Percentiles rank a stretch among this genome's conserved stretches.
Evolutionary conservation across 116 monocot species (phyloP).

Genomic region (Thalassia testudinum): DNA sequence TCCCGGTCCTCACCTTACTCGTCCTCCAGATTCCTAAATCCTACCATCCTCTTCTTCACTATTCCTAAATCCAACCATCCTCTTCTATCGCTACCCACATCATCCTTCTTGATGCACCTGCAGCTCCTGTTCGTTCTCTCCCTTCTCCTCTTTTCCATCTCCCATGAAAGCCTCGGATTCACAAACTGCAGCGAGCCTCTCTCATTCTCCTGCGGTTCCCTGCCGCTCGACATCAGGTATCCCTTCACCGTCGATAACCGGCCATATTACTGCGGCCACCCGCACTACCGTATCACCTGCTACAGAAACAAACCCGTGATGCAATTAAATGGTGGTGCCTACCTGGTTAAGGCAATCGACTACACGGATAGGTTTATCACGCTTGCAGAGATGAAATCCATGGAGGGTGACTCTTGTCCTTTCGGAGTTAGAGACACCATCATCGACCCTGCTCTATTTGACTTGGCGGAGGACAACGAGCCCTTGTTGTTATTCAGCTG

Average conservation of each 20-base stretch:
- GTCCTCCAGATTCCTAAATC: no score
- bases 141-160: not conserved
- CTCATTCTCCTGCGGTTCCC: conserved; percentile 4
- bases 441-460: conserved; percentile 7
- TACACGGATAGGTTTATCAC: conserved; percentile 11
- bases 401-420: not conserved
- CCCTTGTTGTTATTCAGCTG: conserved; percentile 19
- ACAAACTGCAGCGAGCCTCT: not conserved
- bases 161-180: not conserved
- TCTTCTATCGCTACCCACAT: no score
- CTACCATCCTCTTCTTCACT: no score
- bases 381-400: conserved; percentile 3
- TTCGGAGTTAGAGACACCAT: conserved; percentile 13
- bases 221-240: conserved; percentile 2
- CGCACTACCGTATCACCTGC: conserved; percentile 7
- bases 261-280: conserved; percentile 12
- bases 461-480: not conserved
- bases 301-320: no score
- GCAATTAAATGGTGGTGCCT: not conserved
- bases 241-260: conserved; percentile 4
- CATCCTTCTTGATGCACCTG: not conserved
- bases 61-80: no score
- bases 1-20: no score
- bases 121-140: not conserved
- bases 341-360: conserved; percentile 9